Evolutionary conservation across 306 rosid genomes (phyloP).

Genomic region (Fragaria ananassa): DNA sequence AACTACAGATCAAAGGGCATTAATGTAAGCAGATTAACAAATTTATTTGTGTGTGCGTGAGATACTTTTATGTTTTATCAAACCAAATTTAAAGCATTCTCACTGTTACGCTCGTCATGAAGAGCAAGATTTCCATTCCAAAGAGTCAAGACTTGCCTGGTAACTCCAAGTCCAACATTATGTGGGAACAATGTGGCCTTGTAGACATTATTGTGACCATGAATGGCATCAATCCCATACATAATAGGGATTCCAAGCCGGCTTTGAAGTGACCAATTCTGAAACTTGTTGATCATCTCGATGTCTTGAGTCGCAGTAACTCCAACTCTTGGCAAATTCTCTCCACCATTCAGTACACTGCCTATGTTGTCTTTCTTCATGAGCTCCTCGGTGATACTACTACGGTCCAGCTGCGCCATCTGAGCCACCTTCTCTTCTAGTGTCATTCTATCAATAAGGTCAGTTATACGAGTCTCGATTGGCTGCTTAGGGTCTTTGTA

Average conservation of each 20-base stretch:
- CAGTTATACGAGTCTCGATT: conserved; percentile 4
- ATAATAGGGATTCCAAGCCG: conserved; percentile 31
- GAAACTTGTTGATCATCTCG: conserved; percentile 20
- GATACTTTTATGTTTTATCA: neutral
- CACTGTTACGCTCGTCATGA: neutral
- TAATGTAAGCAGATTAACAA: neutral
- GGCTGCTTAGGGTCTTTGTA: conserved; percentile 26
- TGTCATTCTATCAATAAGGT: conserved; percentile 23
- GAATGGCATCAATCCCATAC: conserved; percentile 35
- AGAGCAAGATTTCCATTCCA: neutral
- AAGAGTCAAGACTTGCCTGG: conserved; percentile 19
- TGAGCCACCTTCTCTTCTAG: conserved; percentile 27
- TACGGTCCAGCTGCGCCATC: conserved; percentile 25
- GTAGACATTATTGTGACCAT: conserved; percentile 34
- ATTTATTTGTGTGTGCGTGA: neutral
- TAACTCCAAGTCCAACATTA: conserved; percentile 34
- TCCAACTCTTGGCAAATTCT: neutral
- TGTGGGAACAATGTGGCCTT: conserved; percentile 33
- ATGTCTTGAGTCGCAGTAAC: neutral
- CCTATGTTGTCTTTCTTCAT: conserved; percentile 20
- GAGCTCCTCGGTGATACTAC: conserved; percentile 8
- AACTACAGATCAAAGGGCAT: neutral
- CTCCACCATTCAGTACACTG: conserved; percentile 27
- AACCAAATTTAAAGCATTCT: neutral
- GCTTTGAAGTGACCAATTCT: conserved; percentile 21